Evolutionary conservation across 164 flowering plant species (phyloP).

Genomic region (Buxus sempervirens): DNA sequence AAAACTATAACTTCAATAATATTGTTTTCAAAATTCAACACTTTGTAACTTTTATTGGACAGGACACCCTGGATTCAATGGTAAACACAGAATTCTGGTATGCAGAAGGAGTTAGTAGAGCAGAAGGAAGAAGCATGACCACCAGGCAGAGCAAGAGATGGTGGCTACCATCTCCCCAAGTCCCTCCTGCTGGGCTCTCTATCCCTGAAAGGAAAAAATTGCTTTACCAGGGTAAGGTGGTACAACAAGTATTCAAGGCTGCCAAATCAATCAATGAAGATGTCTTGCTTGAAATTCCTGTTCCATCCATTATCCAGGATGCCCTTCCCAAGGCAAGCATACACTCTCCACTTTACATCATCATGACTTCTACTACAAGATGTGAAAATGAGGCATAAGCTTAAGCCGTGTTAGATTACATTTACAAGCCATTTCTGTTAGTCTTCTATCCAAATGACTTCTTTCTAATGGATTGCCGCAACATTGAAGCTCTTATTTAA

Average conservation of each 20-base stretch:
- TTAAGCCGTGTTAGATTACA: background rate
- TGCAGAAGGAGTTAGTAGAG: conserved; percentile 79
- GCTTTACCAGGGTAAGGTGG: conserved; percentile 51
- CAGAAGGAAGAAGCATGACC: conserved; percentile 63
- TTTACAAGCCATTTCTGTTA: background rate
- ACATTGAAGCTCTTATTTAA: background rate
- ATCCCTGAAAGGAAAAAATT: conserved; percentile 52
- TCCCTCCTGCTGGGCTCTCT: conserved; percentile 73
- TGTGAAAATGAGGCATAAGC: too few relatives aligned
- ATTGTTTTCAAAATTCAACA: background rate
- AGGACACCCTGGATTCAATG: conserved; percentile 87
- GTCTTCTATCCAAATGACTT: background rate
- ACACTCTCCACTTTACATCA: conserved; percentile 4
- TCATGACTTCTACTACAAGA: background rate
- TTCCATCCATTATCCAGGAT: conserved; percentile 53
- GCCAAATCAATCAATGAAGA: conserved; percentile 70
- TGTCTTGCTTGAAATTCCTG: conserved; percentile 71
- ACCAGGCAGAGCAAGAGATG: conserved; percentile 62
- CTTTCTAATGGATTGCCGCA: background rate
- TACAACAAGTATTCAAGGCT: conserved; percentile 87
- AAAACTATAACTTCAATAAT: conserved; percentile 1
- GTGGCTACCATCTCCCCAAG: conserved; percentile 94
- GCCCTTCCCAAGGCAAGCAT: conserved; percentile 68
- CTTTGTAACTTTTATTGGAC: conserved; percentile 11
- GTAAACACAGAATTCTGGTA: conserved; percentile 89